phyloP scores from a whole-genome alignment of 257 asterid species.

The Knoxia roxburghii region DNA sequence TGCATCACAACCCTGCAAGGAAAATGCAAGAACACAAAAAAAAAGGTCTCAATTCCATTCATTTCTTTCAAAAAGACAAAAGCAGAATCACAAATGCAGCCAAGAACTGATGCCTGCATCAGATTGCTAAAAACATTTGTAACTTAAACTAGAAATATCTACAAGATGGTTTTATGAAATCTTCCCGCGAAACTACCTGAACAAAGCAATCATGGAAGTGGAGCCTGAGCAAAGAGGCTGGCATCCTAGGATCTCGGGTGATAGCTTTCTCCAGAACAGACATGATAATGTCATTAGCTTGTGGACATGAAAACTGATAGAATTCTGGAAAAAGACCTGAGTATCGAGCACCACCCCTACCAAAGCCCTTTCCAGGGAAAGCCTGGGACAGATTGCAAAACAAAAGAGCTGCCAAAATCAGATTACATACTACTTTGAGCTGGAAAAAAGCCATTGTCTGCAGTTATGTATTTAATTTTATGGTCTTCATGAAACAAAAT shows the following conservation, averaged over 20 bases:
- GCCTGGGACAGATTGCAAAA: conserved; percentile 27
- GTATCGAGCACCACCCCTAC: conserved; percentile 22
- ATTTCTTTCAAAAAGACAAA: neutral
- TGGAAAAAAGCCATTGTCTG: conserved; percentile 35
- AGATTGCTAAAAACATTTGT: too few relatives aligned
- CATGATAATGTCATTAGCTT: conserved; percentile 66
- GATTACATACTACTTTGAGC: conserved; percentile 11
- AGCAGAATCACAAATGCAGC: neutral
- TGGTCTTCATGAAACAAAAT: neutral
- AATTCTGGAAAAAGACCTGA: conserved; percentile 41
- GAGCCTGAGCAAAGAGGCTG: conserved; percentile 73
- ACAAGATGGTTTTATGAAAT: neutral
- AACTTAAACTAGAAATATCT: too few relatives aligned
- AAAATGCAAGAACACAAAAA: neutral
- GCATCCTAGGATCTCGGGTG: conserved; percentile 54
- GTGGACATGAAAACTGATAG: conserved; percentile 64
- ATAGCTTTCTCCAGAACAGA: conserved; percentile 61
- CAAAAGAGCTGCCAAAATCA: conserved; percentile 27
- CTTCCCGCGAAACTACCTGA: conserved; percentile 30
- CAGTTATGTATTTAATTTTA: neutral
- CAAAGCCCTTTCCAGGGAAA: conserved; percentile 28
- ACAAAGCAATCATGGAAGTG: conserved; percentile 73
- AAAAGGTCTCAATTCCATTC: too few relatives aligned
- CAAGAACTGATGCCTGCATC: neutral
- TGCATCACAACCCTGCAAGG: conserved; percentile 69